Conservation (phyloP, 306 rosid species). For the Prunus mongolica region DNA sequence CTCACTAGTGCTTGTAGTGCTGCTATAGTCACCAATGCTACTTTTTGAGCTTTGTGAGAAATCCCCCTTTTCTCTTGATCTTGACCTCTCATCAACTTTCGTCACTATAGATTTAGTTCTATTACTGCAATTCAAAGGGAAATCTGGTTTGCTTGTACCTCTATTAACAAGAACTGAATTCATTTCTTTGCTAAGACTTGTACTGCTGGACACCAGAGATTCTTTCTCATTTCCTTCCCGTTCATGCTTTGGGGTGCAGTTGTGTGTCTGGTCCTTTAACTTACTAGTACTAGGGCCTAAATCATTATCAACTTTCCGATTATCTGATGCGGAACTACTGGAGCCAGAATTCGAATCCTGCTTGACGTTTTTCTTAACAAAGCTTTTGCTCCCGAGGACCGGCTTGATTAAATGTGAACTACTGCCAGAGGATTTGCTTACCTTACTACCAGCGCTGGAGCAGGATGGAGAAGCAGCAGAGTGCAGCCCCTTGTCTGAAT, state of each 20-base stretch:
- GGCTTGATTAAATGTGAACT: constrained; percentile 55
- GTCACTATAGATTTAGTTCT: constrained; percentile 49
- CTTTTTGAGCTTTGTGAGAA: constrained; percentile 96
- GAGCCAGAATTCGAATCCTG: constrained; percentile 48
- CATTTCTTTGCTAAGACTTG: constrained; percentile 52
- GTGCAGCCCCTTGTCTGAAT: constrained; percentile 33
- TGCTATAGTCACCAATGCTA: constrained; percentile 88
- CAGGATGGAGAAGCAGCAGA: constrained; percentile 46
- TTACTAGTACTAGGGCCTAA: constrained; percentile 37
- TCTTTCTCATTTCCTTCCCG: constrained; percentile 41
- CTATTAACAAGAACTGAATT: constrained; percentile 35
- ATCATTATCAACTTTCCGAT: constrained; percentile 33
- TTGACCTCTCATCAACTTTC: constrained; percentile 62
- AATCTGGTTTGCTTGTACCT: constrained; percentile 46
- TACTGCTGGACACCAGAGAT: constrained; percentile 43
- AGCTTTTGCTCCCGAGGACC: constrained; percentile 53
- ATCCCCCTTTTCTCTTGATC: constrained; percentile 82
- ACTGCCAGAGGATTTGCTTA: constrained; percentile 53
- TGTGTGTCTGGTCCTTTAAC: constrained; percentile 38
- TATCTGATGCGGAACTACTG: constrained; percentile 33
- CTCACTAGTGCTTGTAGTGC: constrained; percentile 90
- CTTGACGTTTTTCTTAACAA: constrained; percentile 62
- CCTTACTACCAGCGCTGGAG: constrained; percentile 39
- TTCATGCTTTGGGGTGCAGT: constrained; percentile 39
- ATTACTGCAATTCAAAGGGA: constrained; percentile 44